phyloP scores from a whole-genome alignment of 371 early-diverging fungal species.

The Parasitella parasitica region DNA sequence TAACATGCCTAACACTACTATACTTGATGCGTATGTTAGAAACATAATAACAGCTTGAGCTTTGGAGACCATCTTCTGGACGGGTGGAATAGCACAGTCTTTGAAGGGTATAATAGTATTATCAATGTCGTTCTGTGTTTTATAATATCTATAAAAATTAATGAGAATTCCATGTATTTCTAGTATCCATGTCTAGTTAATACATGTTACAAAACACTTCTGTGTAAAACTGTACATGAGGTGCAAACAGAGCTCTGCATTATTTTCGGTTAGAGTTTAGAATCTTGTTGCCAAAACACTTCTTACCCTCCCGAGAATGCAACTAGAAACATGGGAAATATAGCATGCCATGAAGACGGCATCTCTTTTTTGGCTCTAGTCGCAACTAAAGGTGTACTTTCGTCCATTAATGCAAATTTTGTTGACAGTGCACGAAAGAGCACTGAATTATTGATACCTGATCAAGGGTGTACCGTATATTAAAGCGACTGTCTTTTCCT shows the following conservation, averaged over 20 bases:
- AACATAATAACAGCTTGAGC: conserved; percentile 35
- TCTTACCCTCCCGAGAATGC: conserved; percentile 26
- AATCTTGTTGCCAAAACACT: not conserved
- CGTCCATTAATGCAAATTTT: not conserved
- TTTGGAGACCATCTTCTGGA: conserved; percentile 39
- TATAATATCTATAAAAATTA: not conserved
- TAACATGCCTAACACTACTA: too few species aligned
- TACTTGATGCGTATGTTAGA: conserved; percentile 31
- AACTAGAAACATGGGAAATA: conserved; percentile 22
- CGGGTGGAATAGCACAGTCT: conserved; percentile 45
- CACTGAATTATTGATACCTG: too few species aligned
- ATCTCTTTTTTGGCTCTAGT: not conserved
- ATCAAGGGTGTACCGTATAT: too few species aligned
- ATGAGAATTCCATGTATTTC: too few species aligned
- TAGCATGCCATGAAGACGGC: conserved; percentile 33
- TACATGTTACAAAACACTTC: conserved; percentile 42
- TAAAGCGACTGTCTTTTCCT: too few species aligned
- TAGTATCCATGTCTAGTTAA: not conserved
- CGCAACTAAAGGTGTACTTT: not conserved
- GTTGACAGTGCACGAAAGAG: not conserved
- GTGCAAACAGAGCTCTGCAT: conserved; percentile 33
- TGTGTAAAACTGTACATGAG: conserved; percentile 36
- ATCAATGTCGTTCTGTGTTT: not conserved
- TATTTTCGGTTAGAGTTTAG: not conserved
- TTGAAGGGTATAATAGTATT: conserved; percentile 32